These are phyloP conservation scores for Aureobasidium sp. DNA, from an alignment of 2,329 filamentous ascomycete genomes.

Conservation along the genomic window DNA sequence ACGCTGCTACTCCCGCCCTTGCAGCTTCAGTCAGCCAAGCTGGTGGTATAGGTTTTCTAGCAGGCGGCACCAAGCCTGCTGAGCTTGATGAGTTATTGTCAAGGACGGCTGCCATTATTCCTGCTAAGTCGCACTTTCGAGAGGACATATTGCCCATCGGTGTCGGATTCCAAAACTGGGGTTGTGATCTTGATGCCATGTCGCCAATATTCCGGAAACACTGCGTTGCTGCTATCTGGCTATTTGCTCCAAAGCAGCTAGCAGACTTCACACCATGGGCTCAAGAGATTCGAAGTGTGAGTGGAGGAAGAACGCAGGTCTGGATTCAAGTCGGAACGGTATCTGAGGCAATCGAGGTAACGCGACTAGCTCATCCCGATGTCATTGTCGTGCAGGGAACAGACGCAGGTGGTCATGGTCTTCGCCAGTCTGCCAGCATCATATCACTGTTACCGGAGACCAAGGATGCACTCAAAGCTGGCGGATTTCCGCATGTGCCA, in stretches of 20 bases:
- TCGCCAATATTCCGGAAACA: background rate
- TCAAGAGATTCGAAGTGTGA: constrained; percentile 23
- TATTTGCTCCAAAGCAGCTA: constrained; percentile 51
- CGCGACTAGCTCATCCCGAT: constrained; percentile 43
- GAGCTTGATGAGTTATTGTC: background rate
- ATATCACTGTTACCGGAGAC: constrained; percentile 54
- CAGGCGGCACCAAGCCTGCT: background rate
- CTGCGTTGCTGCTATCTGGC: constrained; percentile 42
- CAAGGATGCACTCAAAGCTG: constrained; percentile 35
- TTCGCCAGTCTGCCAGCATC: constrained; percentile 46
- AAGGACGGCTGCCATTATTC: background rate
- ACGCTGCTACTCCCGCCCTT: background rate
- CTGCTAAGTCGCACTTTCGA: background rate
- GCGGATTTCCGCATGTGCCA: constrained; percentile 16
- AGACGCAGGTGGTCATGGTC: constrained; percentile 59
- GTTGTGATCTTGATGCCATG: background rate
- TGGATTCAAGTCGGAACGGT: constrained; percentile 58
- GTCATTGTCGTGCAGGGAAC: constrained; percentile 55
- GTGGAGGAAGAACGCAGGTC: constrained; percentile 35
- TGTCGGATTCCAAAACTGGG: background rate
- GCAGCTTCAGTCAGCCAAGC: background rate
- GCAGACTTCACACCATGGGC: constrained; percentile 32
- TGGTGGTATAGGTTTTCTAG: background rate
- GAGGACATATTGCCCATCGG: background rate
- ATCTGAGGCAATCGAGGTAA: constrained; percentile 43